These are phyloP conservation scores for Maudiozyma serrabonitensis DNA, from an alignment of 805 yeast genomes.

Conservation along the genomic window DNA sequence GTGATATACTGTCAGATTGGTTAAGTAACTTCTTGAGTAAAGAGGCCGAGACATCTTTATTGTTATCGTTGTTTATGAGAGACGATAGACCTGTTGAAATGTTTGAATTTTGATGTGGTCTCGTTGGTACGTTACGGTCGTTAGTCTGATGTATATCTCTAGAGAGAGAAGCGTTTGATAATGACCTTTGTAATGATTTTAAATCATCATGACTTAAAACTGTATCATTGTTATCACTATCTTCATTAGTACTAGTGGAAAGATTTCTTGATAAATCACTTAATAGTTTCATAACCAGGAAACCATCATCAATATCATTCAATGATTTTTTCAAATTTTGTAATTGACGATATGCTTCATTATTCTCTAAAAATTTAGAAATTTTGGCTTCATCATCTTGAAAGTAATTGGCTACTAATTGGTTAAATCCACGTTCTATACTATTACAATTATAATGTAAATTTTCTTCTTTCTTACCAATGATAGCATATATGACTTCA, in stretches of 20 bases:
- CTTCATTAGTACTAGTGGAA: conserved; percentile 18
- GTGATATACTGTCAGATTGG: not conserved
- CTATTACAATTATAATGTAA: conserved; percentile 2
- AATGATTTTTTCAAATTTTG: conserved; percentile 46
- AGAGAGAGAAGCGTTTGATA: not conserved
- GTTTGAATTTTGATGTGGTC: conserved; percentile 19
- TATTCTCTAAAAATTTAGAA: conserved; percentile 15
- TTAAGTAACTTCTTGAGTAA: not conserved
- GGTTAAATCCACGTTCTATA: conserved; percentile 15
- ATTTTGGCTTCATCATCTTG: conserved; percentile 18
- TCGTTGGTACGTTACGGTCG: conserved; percentile 12
- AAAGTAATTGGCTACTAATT: conserved; percentile 12
- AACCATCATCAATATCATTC: conserved; percentile 57
- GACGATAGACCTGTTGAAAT: conserved; percentile 10
- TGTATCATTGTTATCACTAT: conserved; percentile 7
- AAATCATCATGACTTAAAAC: not conserved
- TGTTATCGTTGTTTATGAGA: not conserved
- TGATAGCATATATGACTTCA: conserved; percentile 59
- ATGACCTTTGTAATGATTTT: not conserved
- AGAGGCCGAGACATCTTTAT: not conserved
- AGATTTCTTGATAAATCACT: conserved; percentile 36
- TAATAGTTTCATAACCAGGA: conserved; percentile 44
- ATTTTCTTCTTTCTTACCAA: conserved; percentile 56
- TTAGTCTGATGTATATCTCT: not conserved
- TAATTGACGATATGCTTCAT: conserved; percentile 28